phyloP scores from a whole-genome alignment of 2,329 filamentous ascomycete species.

The Fonsecaea nubica region DNA sequence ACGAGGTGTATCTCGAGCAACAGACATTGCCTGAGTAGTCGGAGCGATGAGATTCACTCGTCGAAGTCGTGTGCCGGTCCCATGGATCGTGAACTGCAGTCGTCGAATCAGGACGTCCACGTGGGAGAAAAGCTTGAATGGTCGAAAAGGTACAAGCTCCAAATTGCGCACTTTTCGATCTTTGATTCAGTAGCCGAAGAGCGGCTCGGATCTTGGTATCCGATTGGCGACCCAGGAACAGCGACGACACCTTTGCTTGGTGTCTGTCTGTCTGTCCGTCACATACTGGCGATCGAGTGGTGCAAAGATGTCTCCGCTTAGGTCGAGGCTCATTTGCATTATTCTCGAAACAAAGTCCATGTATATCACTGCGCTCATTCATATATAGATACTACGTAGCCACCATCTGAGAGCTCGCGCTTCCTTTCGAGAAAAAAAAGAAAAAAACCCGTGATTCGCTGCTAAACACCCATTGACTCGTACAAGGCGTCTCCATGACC shows the following conservation, averaged over 20 bases:
- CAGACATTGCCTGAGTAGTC: not conserved
- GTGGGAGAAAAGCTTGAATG: not conserved
- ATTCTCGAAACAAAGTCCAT: not conserved
- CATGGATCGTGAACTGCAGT: not conserved
- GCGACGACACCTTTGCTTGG: not conserved
- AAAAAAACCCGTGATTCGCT: not conserved
- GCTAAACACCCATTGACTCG: not conserved
- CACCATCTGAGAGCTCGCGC: not conserved
- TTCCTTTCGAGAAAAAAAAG: not conserved
- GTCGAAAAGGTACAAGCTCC: slow-evolving; percentile 6
- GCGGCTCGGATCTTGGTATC: slow-evolving; percentile 17
- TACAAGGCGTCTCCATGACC: not conserved
- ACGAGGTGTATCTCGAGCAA: not conserved
- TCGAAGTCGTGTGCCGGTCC: not conserved
- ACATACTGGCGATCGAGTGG: too few relatives aligned
- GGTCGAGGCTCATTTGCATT: not conserved
- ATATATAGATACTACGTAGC: not conserved
- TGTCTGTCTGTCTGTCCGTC: too few relatives aligned
- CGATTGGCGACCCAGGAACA: slow-evolving; percentile 3
- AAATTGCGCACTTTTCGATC: slow-evolving; percentile 19
- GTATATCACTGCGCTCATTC: not conserved
- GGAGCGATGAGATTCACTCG: not conserved
- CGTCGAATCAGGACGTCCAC: not conserved
- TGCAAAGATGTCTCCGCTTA: not conserved
- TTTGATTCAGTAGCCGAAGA: slow-evolving; percentile 16